phyloP scores from a whole-genome alignment of 495 filamentous ascomycete genomes.

The Penicillium parvum region DNA sequence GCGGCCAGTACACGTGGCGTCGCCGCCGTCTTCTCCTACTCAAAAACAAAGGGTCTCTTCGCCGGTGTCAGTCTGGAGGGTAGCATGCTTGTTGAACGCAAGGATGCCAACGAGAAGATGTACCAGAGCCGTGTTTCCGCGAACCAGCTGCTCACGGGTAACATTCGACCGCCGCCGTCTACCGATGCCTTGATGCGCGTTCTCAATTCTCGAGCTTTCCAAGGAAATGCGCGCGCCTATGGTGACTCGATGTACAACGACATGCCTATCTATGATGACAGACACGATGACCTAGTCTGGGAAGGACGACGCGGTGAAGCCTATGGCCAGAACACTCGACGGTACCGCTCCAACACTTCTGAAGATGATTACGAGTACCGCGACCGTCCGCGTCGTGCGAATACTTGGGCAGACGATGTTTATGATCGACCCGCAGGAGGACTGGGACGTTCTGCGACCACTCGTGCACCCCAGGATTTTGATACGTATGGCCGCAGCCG shows the following conservation, averaged over 20 bases:
- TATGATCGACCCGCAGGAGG: conserved; percentile 64
- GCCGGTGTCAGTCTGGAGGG: conserved; percentile 94
- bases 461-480: conserved; percentile 40
- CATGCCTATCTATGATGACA: conserved; percentile 83
- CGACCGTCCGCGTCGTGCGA: conserved; percentile 62
- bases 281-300: conserved; percentile 90
- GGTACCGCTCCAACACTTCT: conserved; percentile 51
- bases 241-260: conserved; percentile 88
- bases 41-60: conserved; percentile 95
- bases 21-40: conserved; percentile 91
- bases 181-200: conserved; percentile 81
- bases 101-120: conserved; percentile 94
- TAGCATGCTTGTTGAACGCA: conserved; percentile 82
- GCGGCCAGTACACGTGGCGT: conserved; percentile 87
- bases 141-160: conserved; percentile 72
- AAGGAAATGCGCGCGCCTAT: conserved; percentile 48
- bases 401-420: conserved; percentile 85
- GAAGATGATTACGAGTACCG: conserved; percentile 58
- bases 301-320: conserved; percentile 71
- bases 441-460: conserved; percentile 47
- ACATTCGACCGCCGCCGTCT: conserved; percentile 70
- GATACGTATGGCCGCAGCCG: conserved; percentile 45
- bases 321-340: conserved; percentile 67
- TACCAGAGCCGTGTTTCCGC: conserved; percentile 81
- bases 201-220: conserved; percentile 78